Base-by-base conservation (phyloP, 805 yeast species). In the Kazachstania viticola region DNA sequence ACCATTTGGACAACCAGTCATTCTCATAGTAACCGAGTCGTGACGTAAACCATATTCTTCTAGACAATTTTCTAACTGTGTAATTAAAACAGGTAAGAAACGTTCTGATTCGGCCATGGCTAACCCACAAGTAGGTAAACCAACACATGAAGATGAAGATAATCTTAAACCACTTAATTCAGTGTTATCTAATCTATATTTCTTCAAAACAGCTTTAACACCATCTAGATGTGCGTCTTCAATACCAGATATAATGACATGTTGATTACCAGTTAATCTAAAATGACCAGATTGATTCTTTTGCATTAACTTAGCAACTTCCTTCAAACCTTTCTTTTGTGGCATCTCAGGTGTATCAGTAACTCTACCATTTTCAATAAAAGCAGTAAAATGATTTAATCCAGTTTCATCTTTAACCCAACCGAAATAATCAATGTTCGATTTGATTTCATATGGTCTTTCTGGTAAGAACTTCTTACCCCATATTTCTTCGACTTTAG, bases 31-130 rank as follows among this genome's bases (percentile, higher is more conserved):
- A 44, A 88, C 71, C 6, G 94, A 77, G 60, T 88, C 97, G 49
- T 85, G 95, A 53, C 94, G 79, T 47, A 88, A 70, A 7, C 97
- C 97, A 43, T 76, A 75, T 51, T 85, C 94, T 60, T 88, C 96
- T 36, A 88, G 65, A 14, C 84, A 75, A n/a, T 65, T 71, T 59
- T 88, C 97, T 38, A 88, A 62, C 61, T 85, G 83, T 40, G 78
- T 58, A 44, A 88, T 72, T 47, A 88, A 68, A 30, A 68, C 77
- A 7, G 97, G 97, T 48, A 88, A 67, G 36, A 62, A 65, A 54
- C 97, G 76, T 65, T 88, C 97, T 34, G 94, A 79, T 63, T 88
- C 97, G 21, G 97, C 97, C 96, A 88, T 85, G 14, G 97, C 97
- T 51, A 88, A 71, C 45, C 97, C 97, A 73, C 97, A 88, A 1